Conservation (phyloP, 768 basidiomycete species). For the Pisolithus sp. region DNA sequence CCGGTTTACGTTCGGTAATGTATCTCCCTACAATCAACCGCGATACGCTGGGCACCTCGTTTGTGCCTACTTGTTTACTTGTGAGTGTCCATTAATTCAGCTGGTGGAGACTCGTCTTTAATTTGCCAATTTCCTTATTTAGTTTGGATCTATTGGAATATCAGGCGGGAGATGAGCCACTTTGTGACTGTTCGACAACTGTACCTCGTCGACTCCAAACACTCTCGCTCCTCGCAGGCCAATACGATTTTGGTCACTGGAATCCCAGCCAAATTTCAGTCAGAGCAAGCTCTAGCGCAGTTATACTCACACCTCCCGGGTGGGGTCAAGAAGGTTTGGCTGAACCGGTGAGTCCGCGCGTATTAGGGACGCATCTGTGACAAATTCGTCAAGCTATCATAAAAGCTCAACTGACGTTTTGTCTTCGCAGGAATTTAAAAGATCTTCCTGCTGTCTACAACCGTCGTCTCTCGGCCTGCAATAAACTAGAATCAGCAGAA, state of each 20-base stretch:
- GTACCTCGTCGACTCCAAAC: constrained; percentile 67
- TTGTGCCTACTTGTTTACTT: constrained; percentile 69
- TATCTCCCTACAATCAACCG: constrained; percentile 38
- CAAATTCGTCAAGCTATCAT: not conserved
- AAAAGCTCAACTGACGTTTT: not conserved
- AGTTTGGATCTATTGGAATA: constrained; percentile 86
- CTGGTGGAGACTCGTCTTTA: not conserved
- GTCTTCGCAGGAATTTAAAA: constrained; percentile 59
- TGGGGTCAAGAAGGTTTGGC: constrained; percentile 86
- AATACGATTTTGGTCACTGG: constrained; percentile 89
- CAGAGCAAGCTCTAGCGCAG: constrained; percentile 55
- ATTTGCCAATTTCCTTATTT: not conserved
- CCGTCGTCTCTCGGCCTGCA: constrained; percentile 62
- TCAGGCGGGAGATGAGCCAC: constrained; percentile 72
- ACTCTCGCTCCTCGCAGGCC: constrained; percentile 77
- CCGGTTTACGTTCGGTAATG: constrained; percentile 77
- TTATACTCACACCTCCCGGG: constrained; percentile 85
- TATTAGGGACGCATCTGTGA: not conserved
- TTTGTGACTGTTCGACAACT: constrained; percentile 78
- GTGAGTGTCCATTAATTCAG: constrained; percentile 35
- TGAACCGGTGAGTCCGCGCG: constrained; percentile 57
- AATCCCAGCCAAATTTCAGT: constrained; percentile 73
- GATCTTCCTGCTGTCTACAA: constrained; percentile 81
- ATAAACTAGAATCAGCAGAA: constrained; percentile 84
- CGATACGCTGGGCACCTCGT: constrained; percentile 79